Base-by-base conservation (phyloP, 2,329 filamentous ascomycete genomes). In the Cercospora berteroae region DNA sequence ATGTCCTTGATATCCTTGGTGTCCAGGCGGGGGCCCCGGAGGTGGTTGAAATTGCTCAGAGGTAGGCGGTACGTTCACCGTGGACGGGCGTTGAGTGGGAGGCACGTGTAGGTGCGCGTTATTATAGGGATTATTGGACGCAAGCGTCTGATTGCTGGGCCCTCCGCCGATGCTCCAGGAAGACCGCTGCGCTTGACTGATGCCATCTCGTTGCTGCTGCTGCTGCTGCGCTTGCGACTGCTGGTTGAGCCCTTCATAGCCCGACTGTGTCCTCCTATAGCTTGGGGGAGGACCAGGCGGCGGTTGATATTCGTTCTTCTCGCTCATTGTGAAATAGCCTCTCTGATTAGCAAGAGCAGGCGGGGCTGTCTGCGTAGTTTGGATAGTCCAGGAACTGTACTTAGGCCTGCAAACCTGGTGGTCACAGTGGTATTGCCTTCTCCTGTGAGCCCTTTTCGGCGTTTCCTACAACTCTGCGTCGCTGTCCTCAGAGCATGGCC, bases 1-100 rank as follows among this genome's bases (percentile, higher is more conserved):
- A 64, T 72, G 73, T n/a, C 71, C 67, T 23, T 75, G 75, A 33
- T 39, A 39, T n/a, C 16, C 36, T 39, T 39, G 36, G 36, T 39
- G 36, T 39, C 36, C 36, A 39, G 36, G 36, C 3, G 77, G 76
- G 8, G 76, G 74, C 8, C 76, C 77, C 1, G 74, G 71, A 33
- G 77, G 77, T 23, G 77, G 75, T 60, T 72, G 68, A 60, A 74
- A 77, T 27, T 72, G 48, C 39, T 78, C 73, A 29, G 66, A 50
- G 56, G 67, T 67, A 29, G 64, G 63, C 13, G 65, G 60, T 25
- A 67, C 25, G 42, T 70, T 67, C 2, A 70, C 60, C 58, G 66
- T 71, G 4, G 67, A 67, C 18, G 71, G 71, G n/a, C 71, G 65
- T 29, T 42, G 63, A 4, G 27, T 65, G 57, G 67, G 66, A 23